Base-by-base conservation (phyloP, 345 rosid genomes). In the Corymbia maculata region DNA sequence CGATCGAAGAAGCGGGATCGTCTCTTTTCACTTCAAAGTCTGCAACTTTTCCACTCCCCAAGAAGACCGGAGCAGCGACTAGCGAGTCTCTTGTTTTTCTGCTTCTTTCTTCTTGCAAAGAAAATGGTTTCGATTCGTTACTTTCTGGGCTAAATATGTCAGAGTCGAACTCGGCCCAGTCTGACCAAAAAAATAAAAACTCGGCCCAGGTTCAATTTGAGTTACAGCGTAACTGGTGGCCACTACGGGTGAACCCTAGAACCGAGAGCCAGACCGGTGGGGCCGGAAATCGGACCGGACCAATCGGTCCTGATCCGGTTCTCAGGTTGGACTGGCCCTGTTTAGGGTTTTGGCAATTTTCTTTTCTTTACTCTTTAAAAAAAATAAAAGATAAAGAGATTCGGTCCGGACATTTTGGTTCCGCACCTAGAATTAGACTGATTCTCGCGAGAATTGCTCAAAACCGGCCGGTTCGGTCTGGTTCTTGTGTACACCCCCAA, bases 381-480 rank as follows among this genome's bases (percentile, higher is more conserved):
- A 36, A 36, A 36, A 36, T n/a, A 36, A 36, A 36, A 36, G 42
- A 36, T 36, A 36, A 36, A 36, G 42, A 36, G 42, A 36, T 36
- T 36, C 42, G 4, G 42, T 36, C 42, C 42, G 4, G 42, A 36
- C 42, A 36, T 36, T 3, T 55, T 55, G 28, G 28, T 55, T 55
- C 1, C 1, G 5, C 22, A 55, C 12, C 12, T 55, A 55, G 61
- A 21, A 55, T 1, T 0, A 2, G 2, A 0, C 61, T 8, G 19
- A 55, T 1, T 19, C 9, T 2, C 22, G 4, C 0, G 0, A 14
- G 0, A 59, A 59, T 59, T 28, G 15, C 0, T 28, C 0, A 59
- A 7, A 26, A 59, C 26, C 1, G 1, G 0, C 15, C 0, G 0
- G 7, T 59, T 59, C 3, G 0, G 0, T 59, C 2, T 0, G 0